A percentile compares a stretch with the other conserved stretches of the same genome.
These are phyloP conservation scores for Echium plantagineum DNA, from an alignment of 257 asterid genomes.

Conservation along the genomic window DNA sequence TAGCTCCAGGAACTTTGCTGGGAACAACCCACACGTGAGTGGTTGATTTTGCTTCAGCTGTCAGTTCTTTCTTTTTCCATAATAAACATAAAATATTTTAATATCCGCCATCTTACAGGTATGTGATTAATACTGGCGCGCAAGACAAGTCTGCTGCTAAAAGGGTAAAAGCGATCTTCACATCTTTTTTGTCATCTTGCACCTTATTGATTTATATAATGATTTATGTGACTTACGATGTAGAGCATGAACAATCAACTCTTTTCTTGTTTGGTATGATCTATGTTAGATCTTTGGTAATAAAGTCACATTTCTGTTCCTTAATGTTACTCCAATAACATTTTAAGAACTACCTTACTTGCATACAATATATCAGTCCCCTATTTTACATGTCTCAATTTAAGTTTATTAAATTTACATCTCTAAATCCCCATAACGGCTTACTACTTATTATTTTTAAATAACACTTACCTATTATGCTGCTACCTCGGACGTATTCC, in stretches of 20 bases:
- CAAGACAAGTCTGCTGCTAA: constrained; percentile 89
- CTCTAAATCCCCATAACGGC: no score
- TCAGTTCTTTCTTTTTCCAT: neutral
- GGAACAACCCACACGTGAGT: constrained; percentile 79
- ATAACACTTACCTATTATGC: no score
- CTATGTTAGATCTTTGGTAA: neutral
- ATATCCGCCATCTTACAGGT: constrained; percentile 31
- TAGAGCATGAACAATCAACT: neutral
- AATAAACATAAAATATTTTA: neutral
- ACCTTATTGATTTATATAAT: neutral
- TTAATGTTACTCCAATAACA: neutral
- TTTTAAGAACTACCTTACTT: no score
- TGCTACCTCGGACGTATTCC: no score
- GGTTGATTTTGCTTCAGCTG: constrained; percentile 1
- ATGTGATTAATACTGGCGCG: constrained; percentile 70
- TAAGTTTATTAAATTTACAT: no score
- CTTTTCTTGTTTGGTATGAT: neutral
- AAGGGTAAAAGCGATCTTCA: constrained; percentile 41
- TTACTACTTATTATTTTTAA: no score
- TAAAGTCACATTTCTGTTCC: neutral
- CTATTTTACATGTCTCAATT: no score
- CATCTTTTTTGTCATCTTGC: neutral
- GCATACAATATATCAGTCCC: no score
- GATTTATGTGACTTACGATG: neutral
- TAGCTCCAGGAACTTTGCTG: constrained; percentile 72